Base-by-base conservation (phyloP, 805 yeast genomes). In the Candida manassasensis region DNA sequence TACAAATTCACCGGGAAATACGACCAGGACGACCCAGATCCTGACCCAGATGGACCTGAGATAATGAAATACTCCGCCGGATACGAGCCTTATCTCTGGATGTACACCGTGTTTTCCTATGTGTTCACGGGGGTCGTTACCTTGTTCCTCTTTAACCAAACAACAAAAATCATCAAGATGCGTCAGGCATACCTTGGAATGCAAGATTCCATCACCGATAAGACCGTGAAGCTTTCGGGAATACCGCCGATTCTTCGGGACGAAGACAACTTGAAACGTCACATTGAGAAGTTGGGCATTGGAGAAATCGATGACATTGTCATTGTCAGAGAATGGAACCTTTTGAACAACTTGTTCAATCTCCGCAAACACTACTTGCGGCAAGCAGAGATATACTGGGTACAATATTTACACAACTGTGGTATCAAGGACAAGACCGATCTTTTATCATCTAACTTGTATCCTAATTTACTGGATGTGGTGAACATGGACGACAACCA, bases 171-270 rank as follows among this genome's bases (percentile, higher is more conserved):
- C 24, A 85, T 90, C 19, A 63, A 69, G 34, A 81, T 84, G 45
- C 74, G 97, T 42, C 97, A 90, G 59, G 63, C 61, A 34, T 83
- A 84, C 50, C 64, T 90, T 44, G 97, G 97, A 0, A 75, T 73
- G 43, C 97, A 89, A 55, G 83, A 83, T 53, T 81, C 95, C 7
- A 72, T 90, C 39, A 86, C 97, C 0, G 97, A 90, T 65, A 71
- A 96, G 53, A 93, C 97, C 1, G 81, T 93, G 27, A 67, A 90
- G 39, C 56, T 90, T 10, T 79, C 90, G 24, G 97, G 97, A 0
- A 86, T 90, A 4, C 97, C 97, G 0, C 81, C 84, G 0, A 79
- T 80, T 30, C 61, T 89, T 27, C 69, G 97, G 34, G 80, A 77
- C 38, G 88, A 79, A 45, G 69, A 70, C n/a, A 77, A 75, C 10